Percentiles rank a stretch among this genome's conserved stretches.
These are phyloP conservation scores for Mycena alexandri DNA, from an alignment of 768 basidiomycete species.

Conservation along the genomic window DNA sequence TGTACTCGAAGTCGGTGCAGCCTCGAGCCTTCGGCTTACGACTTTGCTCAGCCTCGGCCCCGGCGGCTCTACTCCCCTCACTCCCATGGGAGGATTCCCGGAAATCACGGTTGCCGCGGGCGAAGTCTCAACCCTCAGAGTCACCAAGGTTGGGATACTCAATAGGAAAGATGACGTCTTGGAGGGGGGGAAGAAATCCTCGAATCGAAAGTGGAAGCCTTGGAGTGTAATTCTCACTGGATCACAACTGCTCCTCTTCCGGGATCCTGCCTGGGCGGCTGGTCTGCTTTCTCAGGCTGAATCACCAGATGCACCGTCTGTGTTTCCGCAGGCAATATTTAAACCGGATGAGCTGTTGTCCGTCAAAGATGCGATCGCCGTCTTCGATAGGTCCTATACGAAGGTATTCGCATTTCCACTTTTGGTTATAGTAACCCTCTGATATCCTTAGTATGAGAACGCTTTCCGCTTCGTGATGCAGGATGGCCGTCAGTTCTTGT, in stretches of 20 bases:
- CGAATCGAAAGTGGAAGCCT: constrained; percentile 87
- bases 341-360: constrained; percentile 91
- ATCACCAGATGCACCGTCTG: constrained; percentile 46
- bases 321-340: constrained; percentile 59
- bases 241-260: constrained; percentile 93
- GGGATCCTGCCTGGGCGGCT: constrained; percentile 71
- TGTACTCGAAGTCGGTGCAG: constrained; percentile 66
- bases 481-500: constrained; percentile 84
- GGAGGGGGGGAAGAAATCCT: constrained; percentile 82
- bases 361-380: constrained; percentile 81
- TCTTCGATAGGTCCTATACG: constrained; percentile 81
- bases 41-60: constrained; percentile 55
- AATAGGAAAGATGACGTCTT: constrained; percentile 84
- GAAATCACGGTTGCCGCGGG: constrained; percentile 42
- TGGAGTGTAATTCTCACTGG: constrained; percentile 90
- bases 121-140: constrained; percentile 65
- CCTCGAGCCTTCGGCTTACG: constrained; percentile 53
- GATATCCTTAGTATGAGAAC: constrained; percentile 66
- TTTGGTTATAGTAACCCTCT: constrained; percentile 3
- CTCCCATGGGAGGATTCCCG: constrained; percentile 41
- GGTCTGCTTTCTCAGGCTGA: constrained; percentile 60
- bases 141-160: constrained; percentile 86
- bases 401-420: constrained; percentile 66
- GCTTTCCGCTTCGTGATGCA: constrained; percentile 84
- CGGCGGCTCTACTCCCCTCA: constrained; percentile 47